A percentile compares a stretch with the other conserved stretches of the same genome.
These are phyloP conservation scores for Clavulina sp. DNA, from an alignment of 768 basidiomycete genomes.

Conservation along the genomic window DNA sequence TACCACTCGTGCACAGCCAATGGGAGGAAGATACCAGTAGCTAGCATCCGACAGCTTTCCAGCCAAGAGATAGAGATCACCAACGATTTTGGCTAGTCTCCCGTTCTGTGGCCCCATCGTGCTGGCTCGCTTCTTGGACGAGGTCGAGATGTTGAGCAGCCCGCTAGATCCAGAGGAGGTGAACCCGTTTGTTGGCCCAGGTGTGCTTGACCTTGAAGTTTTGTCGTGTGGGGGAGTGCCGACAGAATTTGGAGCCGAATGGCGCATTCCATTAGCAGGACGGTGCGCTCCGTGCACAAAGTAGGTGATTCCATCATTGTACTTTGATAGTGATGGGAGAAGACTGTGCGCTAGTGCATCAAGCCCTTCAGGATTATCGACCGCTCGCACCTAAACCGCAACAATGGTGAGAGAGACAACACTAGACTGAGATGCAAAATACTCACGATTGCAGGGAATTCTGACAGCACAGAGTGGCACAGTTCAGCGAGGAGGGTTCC, in stretches of 20 bases:
- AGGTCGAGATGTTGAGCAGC: too few species aligned
- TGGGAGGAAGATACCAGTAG: constrained; percentile 38
- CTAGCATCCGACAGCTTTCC: constrained; percentile 73
- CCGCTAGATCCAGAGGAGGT: too few species aligned
- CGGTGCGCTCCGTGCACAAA: too few species aligned
- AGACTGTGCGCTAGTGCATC: constrained; percentile 42
- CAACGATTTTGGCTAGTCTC: constrained; percentile 71
- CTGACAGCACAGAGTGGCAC: constrained; percentile 70
- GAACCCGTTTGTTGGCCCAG: too few species aligned
- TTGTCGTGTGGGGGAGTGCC: too few species aligned
- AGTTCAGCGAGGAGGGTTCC: constrained; percentile 79
- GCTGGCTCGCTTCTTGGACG: constrained; percentile 41
- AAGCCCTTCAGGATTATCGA: constrained; percentile 74
- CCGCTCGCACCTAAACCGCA: constrained; percentile 38
- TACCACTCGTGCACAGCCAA: neutral
- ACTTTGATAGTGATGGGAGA: constrained; percentile 19
- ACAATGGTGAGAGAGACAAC: neutral
- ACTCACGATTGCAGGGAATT: constrained; percentile 70
- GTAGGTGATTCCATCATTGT: too few species aligned
- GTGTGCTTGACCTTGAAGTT: too few species aligned
- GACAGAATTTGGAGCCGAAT: too few species aligned
- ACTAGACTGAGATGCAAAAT: neutral
- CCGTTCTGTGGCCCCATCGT: constrained; percentile 63
- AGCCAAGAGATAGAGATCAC: constrained; percentile 72
- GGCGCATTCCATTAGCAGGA: too few species aligned